Evolutionary conservation across 495 filamentous ascomycete genomes (phyloP).

Genomic region (Diplogelasinospora grovesii): DNA sequence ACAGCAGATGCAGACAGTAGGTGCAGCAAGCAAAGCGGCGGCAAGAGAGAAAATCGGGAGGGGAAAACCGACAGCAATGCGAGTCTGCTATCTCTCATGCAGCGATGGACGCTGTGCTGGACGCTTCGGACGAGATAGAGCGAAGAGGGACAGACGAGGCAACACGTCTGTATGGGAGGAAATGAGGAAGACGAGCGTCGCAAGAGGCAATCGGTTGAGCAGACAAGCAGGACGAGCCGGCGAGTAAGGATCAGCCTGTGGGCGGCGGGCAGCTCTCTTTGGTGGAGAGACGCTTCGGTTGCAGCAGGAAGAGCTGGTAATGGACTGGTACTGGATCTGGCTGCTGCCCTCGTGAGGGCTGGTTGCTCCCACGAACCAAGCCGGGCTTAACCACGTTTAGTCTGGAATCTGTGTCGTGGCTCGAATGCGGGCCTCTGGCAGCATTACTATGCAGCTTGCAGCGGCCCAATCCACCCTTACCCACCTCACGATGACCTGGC

Average conservation of each 20-base stretch:
- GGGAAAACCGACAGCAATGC: slow-evolving; percentile 5
- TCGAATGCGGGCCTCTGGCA: slow-evolving; percentile 51
- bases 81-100: slow-evolving; percentile 5
- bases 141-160: neutral
- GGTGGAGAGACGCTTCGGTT: slow-evolving; percentile 16
- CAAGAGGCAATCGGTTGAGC: neutral
- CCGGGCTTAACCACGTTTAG: slow-evolving; percentile 32
- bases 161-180: slow-evolving; percentile 7
- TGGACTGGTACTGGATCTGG: slow-evolving; percentile 9
- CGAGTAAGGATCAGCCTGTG: slow-evolving; percentile 13
- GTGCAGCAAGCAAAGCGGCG: slow-evolving; percentile 4
- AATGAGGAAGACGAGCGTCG: slow-evolving; percentile 4
- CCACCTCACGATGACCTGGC: slow-evolving; percentile 34
- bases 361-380: slow-evolving; percentile 19
- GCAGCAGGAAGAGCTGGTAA: slow-evolving; percentile 8
- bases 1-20: too few species aligned
- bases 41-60: slow-evolving; percentile 9
- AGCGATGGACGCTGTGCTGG: neutral
- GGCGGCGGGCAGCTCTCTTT: slow-evolving; percentile 21
- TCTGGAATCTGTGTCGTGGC: slow-evolving; percentile 48
- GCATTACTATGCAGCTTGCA: slow-evolving; percentile 45
- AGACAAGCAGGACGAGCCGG: slow-evolving; percentile 3
- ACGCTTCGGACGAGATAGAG: slow-evolving; percentile 3
- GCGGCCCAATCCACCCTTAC: slow-evolving; percentile 40
- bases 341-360: slow-evolving; percentile 16